These are phyloP conservation scores for Linum tenue DNA, from an alignment of 345 rosid genomes.

Conservation along the genomic window DNA sequence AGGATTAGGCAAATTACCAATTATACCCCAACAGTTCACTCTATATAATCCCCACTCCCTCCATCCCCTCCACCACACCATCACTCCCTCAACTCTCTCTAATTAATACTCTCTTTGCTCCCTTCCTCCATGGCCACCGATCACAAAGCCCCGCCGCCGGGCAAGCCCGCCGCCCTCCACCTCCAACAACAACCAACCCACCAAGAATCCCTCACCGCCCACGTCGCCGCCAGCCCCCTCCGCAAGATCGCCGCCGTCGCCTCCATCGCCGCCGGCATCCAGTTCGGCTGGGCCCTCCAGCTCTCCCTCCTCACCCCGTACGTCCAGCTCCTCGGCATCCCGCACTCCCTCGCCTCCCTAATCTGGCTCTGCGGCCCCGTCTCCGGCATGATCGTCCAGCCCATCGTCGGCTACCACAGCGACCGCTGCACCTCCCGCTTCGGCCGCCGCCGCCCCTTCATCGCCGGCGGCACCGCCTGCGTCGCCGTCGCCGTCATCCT, in stretches of 20 bases:
- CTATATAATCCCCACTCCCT: background rate
- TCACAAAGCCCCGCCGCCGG: background rate
- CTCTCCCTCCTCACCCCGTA: conserved; percentile 80
- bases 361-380: conserved; percentile 93
- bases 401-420: conserved; percentile 72
- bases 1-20: background rate
- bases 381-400: conserved; percentile 86
- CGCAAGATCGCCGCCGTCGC: conserved; percentile 54
- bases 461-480: conserved; percentile 39
- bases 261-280: conserved; percentile 77
- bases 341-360: conserved; percentile 77
- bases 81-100: background rate
- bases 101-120: background rate
- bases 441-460: conserved; percentile 90
- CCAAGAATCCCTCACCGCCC: background rate
- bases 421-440: conserved; percentile 65
- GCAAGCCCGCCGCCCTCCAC: background rate
- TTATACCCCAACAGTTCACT: background rate
- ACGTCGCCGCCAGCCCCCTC: conserved; percentile 8
- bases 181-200: background rate
- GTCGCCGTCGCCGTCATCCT: conserved; percentile 61
- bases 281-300: conserved; percentile 94
- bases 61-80: background rate
- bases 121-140: conserved; percentile 1
- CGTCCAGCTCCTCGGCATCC: conserved; percentile 72